phyloP scores from a whole-genome alignment of 2,329 filamentous ascomycete species.

The Epichloe aotearoae region DNA sequence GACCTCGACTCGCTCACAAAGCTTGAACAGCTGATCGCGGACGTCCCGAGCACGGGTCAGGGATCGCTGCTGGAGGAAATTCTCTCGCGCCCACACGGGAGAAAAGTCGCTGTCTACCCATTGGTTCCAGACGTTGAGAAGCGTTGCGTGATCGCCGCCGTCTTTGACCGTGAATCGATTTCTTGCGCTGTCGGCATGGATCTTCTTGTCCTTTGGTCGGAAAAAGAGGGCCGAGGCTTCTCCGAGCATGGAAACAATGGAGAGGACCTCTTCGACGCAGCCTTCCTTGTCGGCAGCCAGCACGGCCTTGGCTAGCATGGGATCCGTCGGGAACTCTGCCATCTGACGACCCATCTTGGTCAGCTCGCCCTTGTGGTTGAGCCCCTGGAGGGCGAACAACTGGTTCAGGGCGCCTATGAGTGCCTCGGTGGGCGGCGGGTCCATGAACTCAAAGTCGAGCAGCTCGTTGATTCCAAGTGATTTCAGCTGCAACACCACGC shows the following conservation, averaged over 20 bases:
- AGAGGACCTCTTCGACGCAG: constrained; percentile 88
- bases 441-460: constrained; percentile 92
- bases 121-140: constrained; percentile 89
- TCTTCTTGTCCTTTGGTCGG: constrained; percentile 91
- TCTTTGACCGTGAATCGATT: constrained; percentile 81
- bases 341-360: constrained; percentile 88
- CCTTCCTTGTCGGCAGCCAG: constrained; percentile 78
- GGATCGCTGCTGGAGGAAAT: constrained; percentile 86
- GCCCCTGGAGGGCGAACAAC: constrained; percentile 76
- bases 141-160: constrained; percentile 76
- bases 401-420: constrained; percentile 82
- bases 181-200: constrained; percentile 83
- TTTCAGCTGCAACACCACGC: constrained; percentile 74
- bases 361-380: constrained; percentile 79
- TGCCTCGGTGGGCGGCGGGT: constrained; percentile 78
- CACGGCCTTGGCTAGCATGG: constrained; percentile 80
- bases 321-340: constrained; percentile 88
- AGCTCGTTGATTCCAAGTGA: constrained; percentile 85
- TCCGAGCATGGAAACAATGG: constrained; percentile 86
- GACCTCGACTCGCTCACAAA: constrained; percentile 90
- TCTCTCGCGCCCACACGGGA: constrained; percentile 78
- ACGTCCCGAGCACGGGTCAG: constrained; percentile 82
- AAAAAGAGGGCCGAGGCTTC: constrained; percentile 87
- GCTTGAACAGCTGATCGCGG: constrained; percentile 77
- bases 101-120: constrained; percentile 90